Conservation (phyloP, 345 rosid species). For the Xanthoceras sorbifolium region DNA sequence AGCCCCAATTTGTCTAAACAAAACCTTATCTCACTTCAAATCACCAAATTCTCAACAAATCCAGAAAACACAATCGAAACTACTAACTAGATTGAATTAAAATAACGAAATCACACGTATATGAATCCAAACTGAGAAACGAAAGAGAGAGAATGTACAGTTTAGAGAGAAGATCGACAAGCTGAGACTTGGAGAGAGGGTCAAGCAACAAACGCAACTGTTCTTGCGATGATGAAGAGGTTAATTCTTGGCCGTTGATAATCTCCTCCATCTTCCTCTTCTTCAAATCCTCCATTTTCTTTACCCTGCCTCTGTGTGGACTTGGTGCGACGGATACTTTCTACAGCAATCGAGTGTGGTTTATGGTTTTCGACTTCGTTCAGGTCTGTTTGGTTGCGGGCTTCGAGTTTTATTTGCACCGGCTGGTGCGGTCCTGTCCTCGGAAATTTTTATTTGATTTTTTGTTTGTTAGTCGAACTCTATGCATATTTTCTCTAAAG, state of each 20-base stretch:
- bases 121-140: not conserved
- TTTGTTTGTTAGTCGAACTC: no score
- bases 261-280: conserved; percentile 64
- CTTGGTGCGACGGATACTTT: not conserved
- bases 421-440: no score
- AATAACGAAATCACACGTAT: not conserved
- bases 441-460: no score
- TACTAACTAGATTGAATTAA: not conserved
- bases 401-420: not conserved
- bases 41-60: not conserved
- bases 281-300: conserved; percentile 50
- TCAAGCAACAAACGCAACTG: conserved; percentile 57
- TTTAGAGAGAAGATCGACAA: conserved; percentile 63
- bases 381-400: conserved; percentile 1
- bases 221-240: conserved; percentile 33
- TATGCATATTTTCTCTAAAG: no score
- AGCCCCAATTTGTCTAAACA: conserved; percentile 6
- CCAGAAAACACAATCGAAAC: not conserved
- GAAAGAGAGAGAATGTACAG: conserved; percentile 36
- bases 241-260: conserved; percentile 22
- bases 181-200: conserved; percentile 67
- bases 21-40: not conserved
- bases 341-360: not conserved
- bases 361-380: not conserved
- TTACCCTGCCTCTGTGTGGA: no score